Percentiles rank a stretch among this genome's conserved stretches.
Evolutionary conservation across 108 stramenopile genomes (phyloP).

Genomic region (Pseudonitzschia multistriata): DNA sequence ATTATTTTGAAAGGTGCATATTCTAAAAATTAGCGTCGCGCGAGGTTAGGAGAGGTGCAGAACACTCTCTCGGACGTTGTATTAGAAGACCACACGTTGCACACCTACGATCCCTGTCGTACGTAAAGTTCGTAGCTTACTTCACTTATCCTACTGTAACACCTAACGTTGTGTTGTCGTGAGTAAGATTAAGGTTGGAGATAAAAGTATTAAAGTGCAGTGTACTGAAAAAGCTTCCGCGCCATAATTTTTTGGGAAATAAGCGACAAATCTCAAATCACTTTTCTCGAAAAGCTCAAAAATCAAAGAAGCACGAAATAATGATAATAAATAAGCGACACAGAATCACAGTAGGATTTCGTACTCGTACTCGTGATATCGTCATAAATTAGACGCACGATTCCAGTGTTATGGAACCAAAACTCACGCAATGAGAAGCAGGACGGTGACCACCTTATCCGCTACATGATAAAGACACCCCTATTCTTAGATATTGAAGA

Average conservation of each 20-base stretch:
- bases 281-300: not conserved
- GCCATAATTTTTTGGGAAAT: constrained; percentile 5
- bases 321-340: too few relatives aligned
- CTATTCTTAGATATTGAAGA: not conserved
- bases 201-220: not conserved
- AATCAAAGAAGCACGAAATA: not conserved
- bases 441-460: not conserved
- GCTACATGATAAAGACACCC: not conserved
- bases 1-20: too few relatives aligned
- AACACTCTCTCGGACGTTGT: too few relatives aligned
- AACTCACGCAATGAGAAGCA: too few relatives aligned
- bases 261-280: not conserved
- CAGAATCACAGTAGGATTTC: too few relatives aligned
- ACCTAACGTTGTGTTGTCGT: not conserved
- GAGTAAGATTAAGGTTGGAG: not conserved
- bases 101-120: too few relatives aligned
- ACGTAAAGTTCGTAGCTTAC: not conserved
- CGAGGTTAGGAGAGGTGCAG: too few relatives aligned
- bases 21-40: too few relatives aligned
- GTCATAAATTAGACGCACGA: too few relatives aligned
- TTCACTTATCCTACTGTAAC: not conserved
- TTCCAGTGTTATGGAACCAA: too few relatives aligned
- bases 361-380: too few relatives aligned
- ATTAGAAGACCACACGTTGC: too few relatives aligned
- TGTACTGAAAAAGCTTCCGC: constrained; percentile 11